Evolutionary conservation across 305 asterid species (phyloP).

Genomic region (Coffea humblotiana): DNA sequence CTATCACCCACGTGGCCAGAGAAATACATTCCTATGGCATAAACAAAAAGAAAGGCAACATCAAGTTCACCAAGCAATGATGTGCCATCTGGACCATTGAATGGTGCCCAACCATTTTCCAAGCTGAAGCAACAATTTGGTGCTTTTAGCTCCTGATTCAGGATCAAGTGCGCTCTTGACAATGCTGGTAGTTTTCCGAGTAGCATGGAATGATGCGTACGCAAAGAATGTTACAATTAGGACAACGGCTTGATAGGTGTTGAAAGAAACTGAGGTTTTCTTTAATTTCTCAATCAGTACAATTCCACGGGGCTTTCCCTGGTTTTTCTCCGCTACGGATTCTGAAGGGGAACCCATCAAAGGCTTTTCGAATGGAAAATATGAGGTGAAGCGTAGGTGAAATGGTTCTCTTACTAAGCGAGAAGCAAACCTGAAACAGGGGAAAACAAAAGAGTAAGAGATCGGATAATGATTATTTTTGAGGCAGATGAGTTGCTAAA

Average conservation of each 20-base stretch:
- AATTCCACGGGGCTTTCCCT: constrained; percentile 67
- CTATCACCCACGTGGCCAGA: constrained; percentile 93
- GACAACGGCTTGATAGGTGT: constrained; percentile 70
- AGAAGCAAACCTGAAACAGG: constrained; percentile 14
- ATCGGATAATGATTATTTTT: not conserved
- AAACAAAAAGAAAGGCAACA: constrained; percentile 80
- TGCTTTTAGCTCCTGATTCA: constrained; percentile 36
- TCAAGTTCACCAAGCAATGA: constrained; percentile 80
- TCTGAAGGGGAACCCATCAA: constrained; percentile 62
- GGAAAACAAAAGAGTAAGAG: not conserved
- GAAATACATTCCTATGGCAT: constrained; percentile 82
- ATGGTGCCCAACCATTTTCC: constrained; percentile 87
- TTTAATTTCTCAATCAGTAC: constrained; percentile 49
- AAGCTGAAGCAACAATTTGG: constrained; percentile 29
- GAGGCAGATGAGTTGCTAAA: not conserved
- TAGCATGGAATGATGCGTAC: constrained; percentile 75
- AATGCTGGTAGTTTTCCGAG: constrained; percentile 87
- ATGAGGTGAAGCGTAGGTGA: not conserved
- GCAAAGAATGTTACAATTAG: constrained; percentile 75
- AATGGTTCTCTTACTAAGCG: constrained; percentile 4
- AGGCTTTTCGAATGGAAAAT: constrained; percentile 5
- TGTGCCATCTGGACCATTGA: constrained; percentile 70
- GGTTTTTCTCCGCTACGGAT: constrained; percentile 22
- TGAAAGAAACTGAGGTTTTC: constrained; percentile 61
- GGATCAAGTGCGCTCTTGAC: constrained; percentile 94